These are phyloP conservation scores for Aspergillus niger DNA, from an alignment of 2,329 filamentous ascomycete species.

Conservation along the genomic window DNA sequence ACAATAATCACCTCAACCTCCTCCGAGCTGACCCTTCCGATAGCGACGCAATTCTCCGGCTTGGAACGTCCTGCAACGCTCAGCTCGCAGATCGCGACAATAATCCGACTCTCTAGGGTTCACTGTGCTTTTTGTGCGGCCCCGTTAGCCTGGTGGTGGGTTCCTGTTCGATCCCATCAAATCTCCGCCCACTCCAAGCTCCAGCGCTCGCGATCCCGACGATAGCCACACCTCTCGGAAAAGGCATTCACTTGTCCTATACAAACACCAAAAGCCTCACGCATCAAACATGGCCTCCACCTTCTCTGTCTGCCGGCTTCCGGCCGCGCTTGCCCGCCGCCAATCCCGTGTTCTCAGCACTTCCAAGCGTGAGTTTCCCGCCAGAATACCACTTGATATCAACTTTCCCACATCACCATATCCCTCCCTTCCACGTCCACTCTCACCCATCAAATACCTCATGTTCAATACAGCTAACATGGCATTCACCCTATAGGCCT, in stretches of 20 bases:
- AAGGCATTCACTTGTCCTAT: not conserved
- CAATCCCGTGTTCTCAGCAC: constrained; percentile 34
- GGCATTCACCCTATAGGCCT: constrained; percentile 29
- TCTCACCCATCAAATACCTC: not conserved
- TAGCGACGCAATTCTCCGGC: constrained; percentile 22
- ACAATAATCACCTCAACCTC: constrained; percentile 38
- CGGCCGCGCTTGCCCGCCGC: constrained; percentile 38
- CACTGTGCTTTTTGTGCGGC: constrained; percentile 19
- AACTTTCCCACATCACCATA: not conserved
- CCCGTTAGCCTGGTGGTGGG: constrained; percentile 28
- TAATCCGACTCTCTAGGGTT: constrained; percentile 15
- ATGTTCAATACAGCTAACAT: constrained; percentile 14
- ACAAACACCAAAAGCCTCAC: not conserved
- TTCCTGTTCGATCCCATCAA: constrained; percentile 26
- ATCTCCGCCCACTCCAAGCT: constrained; percentile 22
- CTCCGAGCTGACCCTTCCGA: constrained; percentile 13
- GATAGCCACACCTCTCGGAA: constrained; percentile 1
- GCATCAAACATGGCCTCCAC: constrained; percentile 36
- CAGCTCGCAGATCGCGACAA: constrained; percentile 7
- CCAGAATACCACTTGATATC: constrained; percentile 5
- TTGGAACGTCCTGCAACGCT: constrained; percentile 20
- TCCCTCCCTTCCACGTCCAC: not conserved
- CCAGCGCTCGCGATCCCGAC: constrained; percentile 1
- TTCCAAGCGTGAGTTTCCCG: constrained; percentile 38
- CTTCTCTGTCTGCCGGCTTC: constrained; percentile 35